A percentile compares a stretch with the other conserved stretches of the same genome.
phyloP scores from a whole-genome alignment of 2,329 filamentous ascomycete species.

The Monosporascus sp. region DNA sequence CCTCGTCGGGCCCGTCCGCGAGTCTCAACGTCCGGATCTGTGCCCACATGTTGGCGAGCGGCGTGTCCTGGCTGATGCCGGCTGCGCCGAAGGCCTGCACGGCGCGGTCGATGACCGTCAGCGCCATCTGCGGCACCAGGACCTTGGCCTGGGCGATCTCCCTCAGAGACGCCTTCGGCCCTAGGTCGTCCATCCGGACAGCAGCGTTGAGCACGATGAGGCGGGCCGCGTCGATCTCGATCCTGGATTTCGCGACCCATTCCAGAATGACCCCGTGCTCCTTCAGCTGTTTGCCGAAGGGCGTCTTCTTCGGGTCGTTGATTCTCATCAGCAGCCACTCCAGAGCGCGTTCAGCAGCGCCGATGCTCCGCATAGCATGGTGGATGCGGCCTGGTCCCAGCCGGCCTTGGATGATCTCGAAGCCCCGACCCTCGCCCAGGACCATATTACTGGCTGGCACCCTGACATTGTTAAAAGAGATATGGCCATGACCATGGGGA shows the following conservation, averaged over 20 bases:
- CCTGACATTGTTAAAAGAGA: slow-evolving; percentile 83
- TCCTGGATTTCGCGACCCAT: slow-evolving; percentile 85
- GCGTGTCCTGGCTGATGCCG: slow-evolving; percentile 91
- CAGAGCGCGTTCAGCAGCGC: slow-evolving; percentile 82
- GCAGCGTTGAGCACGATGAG: slow-evolving; percentile 91
- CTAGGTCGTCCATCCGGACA: slow-evolving; percentile 84
- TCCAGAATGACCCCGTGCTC: slow-evolving; percentile 94
- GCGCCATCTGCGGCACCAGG: slow-evolving; percentile 73
- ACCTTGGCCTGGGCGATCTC: slow-evolving; percentile 97
- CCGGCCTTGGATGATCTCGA: slow-evolving; percentile 97
- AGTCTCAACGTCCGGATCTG: slow-evolving; percentile 75
- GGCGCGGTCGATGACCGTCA: slow-evolving; percentile 88
- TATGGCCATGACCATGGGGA: slow-evolving; percentile 95
- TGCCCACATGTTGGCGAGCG: slow-evolving; percentile 79
- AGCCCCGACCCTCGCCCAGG: slow-evolving; percentile 87
- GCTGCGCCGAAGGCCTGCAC: slow-evolving; percentile 89
- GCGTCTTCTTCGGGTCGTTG: slow-evolving; percentile 86
- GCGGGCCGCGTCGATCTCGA: slow-evolving; percentile 90
- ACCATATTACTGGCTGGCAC: slow-evolving; percentile 81
- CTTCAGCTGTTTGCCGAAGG: slow-evolving; percentile 81
- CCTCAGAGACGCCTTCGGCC: slow-evolving; percentile 83
- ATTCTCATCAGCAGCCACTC: slow-evolving; percentile 93
- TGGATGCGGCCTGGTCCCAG: slow-evolving; percentile 95
- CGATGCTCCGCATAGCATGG: slow-evolving; percentile 94
- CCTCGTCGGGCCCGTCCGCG: slow-evolving; percentile 94